A percentile compares a stretch with the other conserved stretches of the same genome.
Conservation (phyloP, 345 rosid species). For the Draba incana region DNA sequence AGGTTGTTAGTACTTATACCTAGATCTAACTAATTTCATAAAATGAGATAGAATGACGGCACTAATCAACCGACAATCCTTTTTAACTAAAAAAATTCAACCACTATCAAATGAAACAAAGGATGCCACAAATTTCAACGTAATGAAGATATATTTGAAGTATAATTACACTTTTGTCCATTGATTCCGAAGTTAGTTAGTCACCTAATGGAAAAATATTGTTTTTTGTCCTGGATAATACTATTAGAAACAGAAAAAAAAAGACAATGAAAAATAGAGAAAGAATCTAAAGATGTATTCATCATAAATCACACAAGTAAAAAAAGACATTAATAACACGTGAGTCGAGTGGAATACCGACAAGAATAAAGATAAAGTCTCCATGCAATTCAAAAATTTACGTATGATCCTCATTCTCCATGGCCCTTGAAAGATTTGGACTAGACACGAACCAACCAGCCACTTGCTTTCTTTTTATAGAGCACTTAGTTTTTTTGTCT, state of each 20-base stretch:
- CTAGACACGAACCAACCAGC: background rate
- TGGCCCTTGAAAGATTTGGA: constrained; percentile 14
- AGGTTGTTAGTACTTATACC: too few relatives aligned
- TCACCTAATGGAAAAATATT: background rate
- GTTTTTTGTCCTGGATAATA: background rate
- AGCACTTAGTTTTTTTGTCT: constrained; percentile 36
- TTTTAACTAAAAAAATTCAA: constrained; percentile 15
- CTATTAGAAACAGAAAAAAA: background rate
- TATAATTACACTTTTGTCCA: background rate
- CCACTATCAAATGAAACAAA: constrained; percentile 10
- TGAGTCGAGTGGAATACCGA: constrained; percentile 27
- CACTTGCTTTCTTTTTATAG: constrained; percentile 13
- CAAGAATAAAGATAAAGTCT: constrained; percentile 14
- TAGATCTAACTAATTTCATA: background rate
- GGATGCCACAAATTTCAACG: constrained; percentile 12
- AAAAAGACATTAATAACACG: too few relatives aligned
- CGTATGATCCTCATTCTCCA: constrained; percentile 19
- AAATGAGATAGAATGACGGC: background rate
- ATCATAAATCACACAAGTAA: constrained; percentile 14
- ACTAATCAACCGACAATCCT: constrained; percentile 25
- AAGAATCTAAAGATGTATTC: constrained; percentile 29
- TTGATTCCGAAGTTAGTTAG: constrained; percentile 11
- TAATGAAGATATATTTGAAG: background rate
- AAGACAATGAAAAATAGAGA: constrained; percentile 10
- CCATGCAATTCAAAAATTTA: constrained; percentile 19